Evolutionary conservation across 2,329 filamentous ascomycete species (phyloP), one percentile per base, ranked within the genome.

Genomic region (Calonectria fujianensis): DNA sequence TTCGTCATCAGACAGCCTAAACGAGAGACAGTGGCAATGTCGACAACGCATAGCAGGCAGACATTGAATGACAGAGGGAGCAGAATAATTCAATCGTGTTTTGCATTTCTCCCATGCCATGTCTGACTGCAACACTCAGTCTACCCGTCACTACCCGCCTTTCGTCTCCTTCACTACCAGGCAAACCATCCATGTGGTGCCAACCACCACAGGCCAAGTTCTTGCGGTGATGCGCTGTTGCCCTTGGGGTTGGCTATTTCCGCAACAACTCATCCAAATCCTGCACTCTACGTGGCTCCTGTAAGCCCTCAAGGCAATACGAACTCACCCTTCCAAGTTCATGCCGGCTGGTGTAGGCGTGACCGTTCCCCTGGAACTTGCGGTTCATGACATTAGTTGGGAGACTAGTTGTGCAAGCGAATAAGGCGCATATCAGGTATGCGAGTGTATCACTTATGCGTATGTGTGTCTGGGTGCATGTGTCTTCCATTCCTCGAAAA

Each of bases 1-100:
- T 75, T 77, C 74, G 73, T 79, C 78, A 78, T 76, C 72, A 66
- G 51, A 76, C 51, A 67, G 70, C 66, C 59, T 32, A 66, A 65
- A 20, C 31, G 18, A 68, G 65, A 54, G 32, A 68, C 32, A 41
- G 48, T 65, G 27, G 37, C 29, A 37, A n/a, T 3, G 39, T 65
- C 61, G 37, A 65, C 29, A 63, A 41, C 57, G 24, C 61, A 65
- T 11, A 50, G 27, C 61, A 50, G 41, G 39, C 24, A 64, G 37
- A 24, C 61, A 65, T 18, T 32, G 37, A 29, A 45, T 27, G 52
- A 65, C 24, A 32, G 27, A 24, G 37, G 18, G 29, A 63, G 32
- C n/a, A 41, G 35, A 16, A 14, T 14, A 29, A 59, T 67, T 67
- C 35, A 37, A 66, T 59, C 18, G 65, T 69, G 59, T 52, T 52